Percentiles rank a stretch among this genome's conserved stretches.
These are phyloP conservation scores for Vitis hybrid DNA, from an alignment of 177 flowering plant species.

Conservation along the genomic window DNA sequence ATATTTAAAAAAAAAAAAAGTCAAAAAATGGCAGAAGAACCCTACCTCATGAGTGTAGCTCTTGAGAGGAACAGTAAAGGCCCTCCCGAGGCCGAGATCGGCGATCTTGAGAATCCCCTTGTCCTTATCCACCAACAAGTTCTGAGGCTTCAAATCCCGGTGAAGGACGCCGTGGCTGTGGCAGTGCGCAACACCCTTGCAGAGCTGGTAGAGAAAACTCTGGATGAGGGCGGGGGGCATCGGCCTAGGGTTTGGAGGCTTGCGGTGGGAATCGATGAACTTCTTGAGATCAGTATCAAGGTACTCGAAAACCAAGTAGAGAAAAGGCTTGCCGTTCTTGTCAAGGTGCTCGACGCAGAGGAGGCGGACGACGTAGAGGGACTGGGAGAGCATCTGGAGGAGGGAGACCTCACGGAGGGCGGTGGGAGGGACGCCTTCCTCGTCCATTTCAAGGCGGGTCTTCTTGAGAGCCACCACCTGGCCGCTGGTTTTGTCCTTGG, in stretches of 20 bases:
- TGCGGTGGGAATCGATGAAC: conserved; percentile 78
- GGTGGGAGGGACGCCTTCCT: conserved; percentile 97
- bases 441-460: conserved; percentile 97
- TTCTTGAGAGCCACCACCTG: conserved; percentile 92
- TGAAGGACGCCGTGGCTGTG: conserved; percentile 91
- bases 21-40: background rate
- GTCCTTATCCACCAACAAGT: conserved; percentile 82
- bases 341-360: conserved; percentile 83
- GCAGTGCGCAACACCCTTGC: conserved; percentile 92
- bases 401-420: conserved; percentile 94
- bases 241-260: conserved; percentile 73
- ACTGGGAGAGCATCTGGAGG: conserved; percentile 88
- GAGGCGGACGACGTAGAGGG: conserved; percentile 84
- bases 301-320: conserved; percentile 90
- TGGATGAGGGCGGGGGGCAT: conserved; percentile 58
- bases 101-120: conserved; percentile 87
- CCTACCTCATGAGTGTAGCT: conserved; percentile 91
- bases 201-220: conserved; percentile 81
- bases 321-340: conserved; percentile 60
- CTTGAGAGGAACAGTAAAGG: conserved; percentile 92
- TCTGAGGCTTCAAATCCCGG: conserved; percentile 94
- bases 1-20: background rate
- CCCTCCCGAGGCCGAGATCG: conserved; percentile 91
- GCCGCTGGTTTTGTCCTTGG: conserved; percentile 76
- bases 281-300: conserved; percentile 96